Evolutionary conservation across 306 rosid genomes (phyloP).

Genomic region (Cicer pinnatifidum): DNA sequence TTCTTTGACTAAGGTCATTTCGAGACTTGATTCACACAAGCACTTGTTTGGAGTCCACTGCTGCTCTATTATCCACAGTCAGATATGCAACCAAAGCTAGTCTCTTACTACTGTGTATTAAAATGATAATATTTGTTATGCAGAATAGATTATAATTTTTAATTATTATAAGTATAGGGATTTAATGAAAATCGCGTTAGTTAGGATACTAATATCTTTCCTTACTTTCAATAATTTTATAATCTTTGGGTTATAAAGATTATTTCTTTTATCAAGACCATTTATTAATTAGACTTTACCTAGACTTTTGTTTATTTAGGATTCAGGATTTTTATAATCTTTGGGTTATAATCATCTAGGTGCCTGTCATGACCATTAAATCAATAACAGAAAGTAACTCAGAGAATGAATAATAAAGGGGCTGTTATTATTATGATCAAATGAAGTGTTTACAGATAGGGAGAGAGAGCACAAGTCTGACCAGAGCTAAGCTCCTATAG

Average conservation of each 20-base stretch:
- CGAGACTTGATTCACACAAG: background rate
- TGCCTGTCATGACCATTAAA: too few relatives aligned
- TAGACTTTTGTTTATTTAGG: background rate
- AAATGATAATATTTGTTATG: background rate
- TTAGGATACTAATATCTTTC: background rate
- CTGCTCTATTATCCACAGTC: background rate
- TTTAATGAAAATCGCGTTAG: background rate
- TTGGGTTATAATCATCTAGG: background rate
- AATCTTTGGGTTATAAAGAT: background rate
- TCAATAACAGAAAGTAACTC: too few relatives aligned
- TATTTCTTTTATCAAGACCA: too few relatives aligned
- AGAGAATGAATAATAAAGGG: too few relatives aligned
- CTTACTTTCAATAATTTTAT: background rate
- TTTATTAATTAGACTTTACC: background rate
- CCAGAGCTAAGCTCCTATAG: too few relatives aligned
- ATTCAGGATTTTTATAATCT: background rate
- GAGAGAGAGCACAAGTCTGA: too few relatives aligned
- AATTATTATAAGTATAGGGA: background rate
- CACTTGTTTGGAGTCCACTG: background rate
- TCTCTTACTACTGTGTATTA: background rate
- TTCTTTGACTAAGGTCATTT: background rate
- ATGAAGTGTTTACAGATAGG: too few relatives aligned
- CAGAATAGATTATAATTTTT: background rate
- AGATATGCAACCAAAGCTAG: conserved; percentile 4
- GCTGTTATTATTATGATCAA: too few relatives aligned